These are phyloP conservation scores for Citrus unshiu DNA, from an alignment of 345 rosid genomes.

Conservation along the genomic window DNA sequence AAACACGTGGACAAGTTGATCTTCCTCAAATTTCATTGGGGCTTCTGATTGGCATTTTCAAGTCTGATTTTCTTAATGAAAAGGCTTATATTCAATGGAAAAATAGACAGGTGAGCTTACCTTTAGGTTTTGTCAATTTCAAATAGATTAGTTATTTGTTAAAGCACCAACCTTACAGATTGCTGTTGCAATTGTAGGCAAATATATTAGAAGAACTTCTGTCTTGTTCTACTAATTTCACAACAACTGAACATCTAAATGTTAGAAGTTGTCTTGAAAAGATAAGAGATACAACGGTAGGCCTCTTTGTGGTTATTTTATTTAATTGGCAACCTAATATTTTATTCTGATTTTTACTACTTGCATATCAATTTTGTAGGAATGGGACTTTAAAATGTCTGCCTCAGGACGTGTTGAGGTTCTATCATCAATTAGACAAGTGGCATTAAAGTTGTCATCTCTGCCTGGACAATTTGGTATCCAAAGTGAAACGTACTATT, in stretches of 20 bases:
- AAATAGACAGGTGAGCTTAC: conserved; percentile 68
- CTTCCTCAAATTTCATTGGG: conserved; percentile 75
- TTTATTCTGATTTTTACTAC: conserved; percentile 11
- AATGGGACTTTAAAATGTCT: conserved; percentile 69
- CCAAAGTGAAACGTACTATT: conserved; percentile 69
- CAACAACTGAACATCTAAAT: conserved; percentile 42
- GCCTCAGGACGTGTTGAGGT: conserved; percentile 73
- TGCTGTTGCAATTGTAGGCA: conserved; percentile 46
- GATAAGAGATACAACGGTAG: conserved; percentile 76
- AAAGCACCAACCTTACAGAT: conserved; percentile 11
- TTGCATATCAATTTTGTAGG: conserved; percentile 42
- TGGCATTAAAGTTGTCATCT: conserved; percentile 57
- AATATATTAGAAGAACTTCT: conserved; percentile 80
- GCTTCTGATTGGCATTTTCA: conserved; percentile 72
- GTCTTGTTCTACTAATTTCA: conserved; percentile 42
- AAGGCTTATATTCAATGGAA: conserved; percentile 84
- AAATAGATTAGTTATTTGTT: conserved; percentile 5
- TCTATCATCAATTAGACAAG: conserved; percentile 63
- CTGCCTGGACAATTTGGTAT: conserved; percentile 59
- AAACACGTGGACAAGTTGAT: conserved; percentile 57
- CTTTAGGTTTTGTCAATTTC: conserved; percentile 4
- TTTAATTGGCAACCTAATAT: conserved; percentile 16
- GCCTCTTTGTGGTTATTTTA: conserved; percentile 16
- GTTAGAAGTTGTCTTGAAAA: conserved; percentile 61
- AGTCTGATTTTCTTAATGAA: conserved; percentile 79